phyloP scores from a whole-genome alignment of 139 green algal species.

The Volvox reticuliferus region DNA sequence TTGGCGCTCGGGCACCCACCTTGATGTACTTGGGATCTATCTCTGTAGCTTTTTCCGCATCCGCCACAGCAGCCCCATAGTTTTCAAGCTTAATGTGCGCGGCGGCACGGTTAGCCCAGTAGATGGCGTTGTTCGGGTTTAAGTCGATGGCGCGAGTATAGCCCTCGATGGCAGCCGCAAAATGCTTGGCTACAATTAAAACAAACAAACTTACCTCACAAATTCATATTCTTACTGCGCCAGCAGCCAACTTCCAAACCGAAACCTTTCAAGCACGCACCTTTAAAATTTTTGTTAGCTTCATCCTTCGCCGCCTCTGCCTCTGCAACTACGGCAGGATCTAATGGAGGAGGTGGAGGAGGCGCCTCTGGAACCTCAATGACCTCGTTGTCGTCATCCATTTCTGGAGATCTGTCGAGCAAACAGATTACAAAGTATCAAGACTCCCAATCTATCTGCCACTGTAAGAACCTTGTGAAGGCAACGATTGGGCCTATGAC shows the following conservation, averaged over 20 bases:
- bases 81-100: slow-evolving; percentile 91
- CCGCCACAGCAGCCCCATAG: slow-evolving; percentile 91
- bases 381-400: slow-evolving; percentile 30
- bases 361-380: slow-evolving; percentile 32
- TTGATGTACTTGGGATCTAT: slow-evolving; percentile 91
- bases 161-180: slow-evolving; percentile 77
- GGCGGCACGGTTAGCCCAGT: slow-evolving; percentile 92
- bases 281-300: slow-evolving; percentile 71
- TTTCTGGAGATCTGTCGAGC: not conserved
- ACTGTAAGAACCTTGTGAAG: no score
- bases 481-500: no score
- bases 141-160: slow-evolving; percentile 91
- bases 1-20: slow-evolving; percentile 56
- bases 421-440: no score
- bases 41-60: slow-evolving; percentile 90
- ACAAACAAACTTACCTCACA: not conserved
- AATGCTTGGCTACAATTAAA: slow-evolving; percentile 85
- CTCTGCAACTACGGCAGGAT: slow-evolving; percentile 12
- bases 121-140: slow-evolving; percentile 81
- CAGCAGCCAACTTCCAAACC: not conserved
- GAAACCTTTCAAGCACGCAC: slow-evolving; percentile 27
- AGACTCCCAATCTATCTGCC: no score
- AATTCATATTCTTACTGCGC: not conserved
- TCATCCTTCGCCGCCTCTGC: slow-evolving; percentile 65
- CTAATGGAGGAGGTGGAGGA: slow-evolving; percentile 5